These are phyloP conservation scores for Metschnikowia anglica DNA, from an alignment of 805 yeast genomes.

Conservation along the genomic window DNA sequence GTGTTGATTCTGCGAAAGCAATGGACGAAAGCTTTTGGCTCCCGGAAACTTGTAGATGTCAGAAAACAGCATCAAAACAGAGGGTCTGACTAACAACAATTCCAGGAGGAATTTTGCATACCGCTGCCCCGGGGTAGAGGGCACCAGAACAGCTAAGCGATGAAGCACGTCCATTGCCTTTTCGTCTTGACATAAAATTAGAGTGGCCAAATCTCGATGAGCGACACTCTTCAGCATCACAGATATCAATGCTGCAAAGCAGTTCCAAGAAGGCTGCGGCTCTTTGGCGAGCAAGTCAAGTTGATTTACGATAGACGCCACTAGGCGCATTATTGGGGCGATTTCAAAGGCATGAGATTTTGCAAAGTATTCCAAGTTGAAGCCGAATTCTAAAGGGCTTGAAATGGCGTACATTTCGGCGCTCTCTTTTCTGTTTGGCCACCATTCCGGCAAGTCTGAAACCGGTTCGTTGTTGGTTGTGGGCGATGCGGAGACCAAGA, in stretches of 20 bases:
- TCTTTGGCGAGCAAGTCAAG: conserved; percentile 3
- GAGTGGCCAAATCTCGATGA: conserved; percentile 12
- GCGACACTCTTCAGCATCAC: conserved; percentile 14
- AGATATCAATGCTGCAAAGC: conserved; percentile 7
- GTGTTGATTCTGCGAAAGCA: conserved; percentile 10
- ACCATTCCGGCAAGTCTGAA: conserved; percentile 14
- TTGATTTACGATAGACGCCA: not conserved
- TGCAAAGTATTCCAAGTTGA: conserved; percentile 4
- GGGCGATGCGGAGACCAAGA: not conserved
- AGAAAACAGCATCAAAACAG: conserved; percentile 9
- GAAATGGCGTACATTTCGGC: not conserved
- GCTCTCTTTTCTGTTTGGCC: conserved; percentile 4
- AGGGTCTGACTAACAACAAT: conserved; percentile 8
- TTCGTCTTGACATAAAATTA: conserved; percentile 13
- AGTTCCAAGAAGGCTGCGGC: conserved; percentile 10
- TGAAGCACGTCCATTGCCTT: conserved; percentile 10
- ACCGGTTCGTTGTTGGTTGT: not conserved
- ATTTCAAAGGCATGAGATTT: conserved; percentile 1
- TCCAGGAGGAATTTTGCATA: conserved; percentile 12
- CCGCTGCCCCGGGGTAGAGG: conserved; percentile 7
- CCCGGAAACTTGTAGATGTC: conserved; percentile 12
- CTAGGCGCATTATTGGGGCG: not conserved
- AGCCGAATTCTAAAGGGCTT: conserved; percentile 13
- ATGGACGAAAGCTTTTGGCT: conserved; percentile 11
- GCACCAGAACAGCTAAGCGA: conserved; percentile 10